Evolutionary conservation across 768 basidiomycete genomes (phyloP).

Genomic region (Russula ochroleuca): DNA sequence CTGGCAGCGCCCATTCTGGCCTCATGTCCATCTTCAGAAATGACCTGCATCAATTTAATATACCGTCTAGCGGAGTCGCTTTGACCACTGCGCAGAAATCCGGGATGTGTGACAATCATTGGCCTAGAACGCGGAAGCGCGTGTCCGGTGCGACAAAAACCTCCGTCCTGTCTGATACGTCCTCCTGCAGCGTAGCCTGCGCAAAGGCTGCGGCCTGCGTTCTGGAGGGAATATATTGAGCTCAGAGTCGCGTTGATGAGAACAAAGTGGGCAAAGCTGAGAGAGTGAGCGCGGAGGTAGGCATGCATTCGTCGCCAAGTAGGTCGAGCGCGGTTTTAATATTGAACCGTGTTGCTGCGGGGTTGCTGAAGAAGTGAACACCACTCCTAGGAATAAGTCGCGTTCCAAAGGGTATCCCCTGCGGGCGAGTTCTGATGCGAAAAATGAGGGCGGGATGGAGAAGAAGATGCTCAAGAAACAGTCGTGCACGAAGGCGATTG

Average conservation of each 20-base stretch:
- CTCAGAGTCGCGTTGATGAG: conserved; percentile 30
- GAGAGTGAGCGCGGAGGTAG: conserved; percentile 8
- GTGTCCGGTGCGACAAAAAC: conserved; percentile 19
- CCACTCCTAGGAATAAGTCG: conserved; percentile 45
- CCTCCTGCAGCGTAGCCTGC: conserved; percentile 46
- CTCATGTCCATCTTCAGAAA: conserved; percentile 20
- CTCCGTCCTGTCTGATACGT: conserved; percentile 33
- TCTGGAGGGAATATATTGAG: conserved; percentile 17
- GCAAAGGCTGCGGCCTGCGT: conserved; percentile 34
- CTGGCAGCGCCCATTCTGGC: not conserved
- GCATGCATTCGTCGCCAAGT: conserved; percentile 23
- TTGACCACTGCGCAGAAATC: conserved; percentile 19
- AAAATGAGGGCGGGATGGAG: conserved; percentile 43
- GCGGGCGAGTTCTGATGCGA: conserved; percentile 46
- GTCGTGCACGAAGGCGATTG: conserved; percentile 49
- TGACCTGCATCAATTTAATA: conserved; percentile 26
- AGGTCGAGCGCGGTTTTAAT: conserved; percentile 21
- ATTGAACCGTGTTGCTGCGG: conserved; percentile 9
- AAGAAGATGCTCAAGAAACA: conserved; percentile 48
- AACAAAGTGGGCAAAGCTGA: conserved; percentile 29
- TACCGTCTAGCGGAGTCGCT: conserved; percentile 22
- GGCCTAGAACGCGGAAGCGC: conserved; percentile 25
- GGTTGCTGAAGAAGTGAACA: conserved; percentile 38
- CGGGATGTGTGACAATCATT: conserved; percentile 25
- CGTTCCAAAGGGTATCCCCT: conserved; percentile 48